phyloP scores from a whole-genome alignment of 2,329 filamentous ascomycete genomes.

The Colletotrichum lini region DNA sequence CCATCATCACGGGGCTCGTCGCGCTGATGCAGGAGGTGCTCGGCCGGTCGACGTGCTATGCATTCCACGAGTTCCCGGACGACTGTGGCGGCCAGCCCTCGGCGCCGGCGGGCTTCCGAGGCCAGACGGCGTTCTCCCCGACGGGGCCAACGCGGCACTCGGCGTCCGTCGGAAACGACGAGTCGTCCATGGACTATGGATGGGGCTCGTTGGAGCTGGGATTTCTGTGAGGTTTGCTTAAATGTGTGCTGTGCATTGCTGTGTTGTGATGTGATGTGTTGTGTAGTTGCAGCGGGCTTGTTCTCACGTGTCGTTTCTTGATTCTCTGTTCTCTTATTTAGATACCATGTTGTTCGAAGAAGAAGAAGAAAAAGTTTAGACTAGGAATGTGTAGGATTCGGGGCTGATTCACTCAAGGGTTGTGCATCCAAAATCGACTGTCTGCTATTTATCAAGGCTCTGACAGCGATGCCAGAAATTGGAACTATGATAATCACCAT shows the following conservation, averaged over 20 bases:
- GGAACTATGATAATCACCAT: no score
- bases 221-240: constrained; percentile 23
- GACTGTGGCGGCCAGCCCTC: constrained; percentile 32
- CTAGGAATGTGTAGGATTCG: no score
- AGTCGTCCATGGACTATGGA: constrained; percentile 36
- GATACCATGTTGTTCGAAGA: constrained; percentile 2
- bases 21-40: constrained; percentile 51
- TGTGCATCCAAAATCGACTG: no score
- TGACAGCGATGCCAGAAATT: no score
- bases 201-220: constrained; percentile 41
- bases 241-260: neutral
- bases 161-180: constrained; percentile 23
- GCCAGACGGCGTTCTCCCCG: constrained; percentile 34
- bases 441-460: no score
- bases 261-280: no score
- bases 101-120: constrained; percentile 21
- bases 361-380: neutral
- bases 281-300: neutral
- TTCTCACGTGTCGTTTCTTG: neutral
- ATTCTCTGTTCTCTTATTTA: neutral
- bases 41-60: constrained; percentile 52
- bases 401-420: no score
- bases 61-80: constrained; percentile 43
- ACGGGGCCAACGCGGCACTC: constrained; percentile 37
- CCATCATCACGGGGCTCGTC: constrained; percentile 45